Evolutionary conservation across 192 early-diverging fungal genomes (phyloP).

Genomic region (Coemansia sp.): DNA sequence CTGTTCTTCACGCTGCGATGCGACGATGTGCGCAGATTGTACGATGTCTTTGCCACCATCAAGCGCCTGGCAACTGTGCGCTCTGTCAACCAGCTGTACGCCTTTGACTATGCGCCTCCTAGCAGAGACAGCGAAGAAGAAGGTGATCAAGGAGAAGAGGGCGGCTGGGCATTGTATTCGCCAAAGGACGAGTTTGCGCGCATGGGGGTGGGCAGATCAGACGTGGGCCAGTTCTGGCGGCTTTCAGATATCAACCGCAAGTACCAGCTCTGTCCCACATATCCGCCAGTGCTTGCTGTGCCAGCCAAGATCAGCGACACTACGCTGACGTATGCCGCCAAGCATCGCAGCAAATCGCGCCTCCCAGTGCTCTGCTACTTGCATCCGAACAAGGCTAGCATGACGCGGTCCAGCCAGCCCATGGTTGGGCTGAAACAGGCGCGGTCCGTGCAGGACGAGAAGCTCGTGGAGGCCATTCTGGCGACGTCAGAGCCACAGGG

Average conservation of each 20-base stretch:
- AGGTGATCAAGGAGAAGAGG: too few species aligned
- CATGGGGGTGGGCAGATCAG: conserved; percentile 68
- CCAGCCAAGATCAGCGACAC: conserved; percentile 88
- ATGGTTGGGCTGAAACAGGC: conserved; percentile 95
- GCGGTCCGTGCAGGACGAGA: conserved; percentile 96
- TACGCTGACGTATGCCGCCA: conserved; percentile 81
- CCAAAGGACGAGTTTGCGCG: conserved; percentile 75
- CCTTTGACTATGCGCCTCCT: conserved; percentile 64
- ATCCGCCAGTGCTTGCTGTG: conserved; percentile 79
- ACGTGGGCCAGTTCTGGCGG: conserved; percentile 69
- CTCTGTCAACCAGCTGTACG: conserved; percentile 73
- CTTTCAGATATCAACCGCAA: conserved; percentile 71
- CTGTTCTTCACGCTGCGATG: conserved; percentile 69
- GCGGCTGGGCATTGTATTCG: conserved; percentile 78
- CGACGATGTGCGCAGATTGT: conserved; percentile 64
- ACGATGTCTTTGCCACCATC: conserved; percentile 75
- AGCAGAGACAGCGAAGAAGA: too few species aligned
- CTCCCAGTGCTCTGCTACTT: conserved; percentile 90
- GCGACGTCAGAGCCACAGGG: conserved; percentile 54
- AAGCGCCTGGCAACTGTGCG: conserved; percentile 79
- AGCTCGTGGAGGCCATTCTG: conserved; percentile 91
- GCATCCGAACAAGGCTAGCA: conserved; percentile 82
- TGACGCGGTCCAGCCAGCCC: conserved; percentile 93
- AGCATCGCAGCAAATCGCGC: conserved; percentile 86
- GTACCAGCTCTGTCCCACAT: conserved; percentile 88